Evolutionary conservation across 495 filamentous ascomycete species (phyloP).

Genomic region (Chaetomidium leptoderma): DNA sequence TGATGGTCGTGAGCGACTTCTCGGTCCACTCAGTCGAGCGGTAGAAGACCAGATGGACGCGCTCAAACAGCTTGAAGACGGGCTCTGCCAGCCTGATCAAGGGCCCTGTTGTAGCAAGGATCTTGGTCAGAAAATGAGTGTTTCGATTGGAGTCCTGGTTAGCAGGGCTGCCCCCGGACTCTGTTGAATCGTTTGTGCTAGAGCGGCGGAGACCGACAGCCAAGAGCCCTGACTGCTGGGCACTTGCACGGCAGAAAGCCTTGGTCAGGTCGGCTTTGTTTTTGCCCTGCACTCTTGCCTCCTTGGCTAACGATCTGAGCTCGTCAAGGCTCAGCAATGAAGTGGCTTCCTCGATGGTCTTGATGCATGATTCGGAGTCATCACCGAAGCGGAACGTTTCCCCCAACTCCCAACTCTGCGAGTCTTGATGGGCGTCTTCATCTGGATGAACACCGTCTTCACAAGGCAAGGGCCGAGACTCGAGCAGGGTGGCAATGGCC

Average conservation of each 20-base stretch:
- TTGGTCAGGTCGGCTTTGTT: constrained; percentile 78
- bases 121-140: constrained; percentile 56
- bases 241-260: constrained; percentile 65
- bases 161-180: constrained; percentile 19
- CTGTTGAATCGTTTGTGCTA: constrained; percentile 46
- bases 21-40: constrained; percentile 96
- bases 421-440: neutral
- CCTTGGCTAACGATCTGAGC: constrained; percentile 77
- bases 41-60: constrained; percentile 94
- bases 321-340: constrained; percentile 79
- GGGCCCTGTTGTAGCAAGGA: constrained; percentile 72
- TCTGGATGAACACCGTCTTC: neutral
- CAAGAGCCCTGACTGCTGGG: constrained; percentile 65
- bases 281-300: constrained; percentile 81
- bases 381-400: constrained; percentile 73
- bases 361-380: constrained; percentile 64
- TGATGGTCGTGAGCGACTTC: constrained; percentile 91
- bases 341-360: constrained; percentile 78
- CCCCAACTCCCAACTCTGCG: constrained; percentile 47
- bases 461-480: constrained; percentile 13
- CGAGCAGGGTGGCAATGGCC: constrained; percentile 57
- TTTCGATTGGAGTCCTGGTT: constrained; percentile 39
- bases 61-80: constrained; percentile 80
- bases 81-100: constrained; percentile 74
- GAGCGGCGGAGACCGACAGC: constrained; percentile 54